phyloP scores from a whole-genome alignment of 2,329 filamentous ascomycete species.

The Ilyonectria mors-panacis region DNA sequence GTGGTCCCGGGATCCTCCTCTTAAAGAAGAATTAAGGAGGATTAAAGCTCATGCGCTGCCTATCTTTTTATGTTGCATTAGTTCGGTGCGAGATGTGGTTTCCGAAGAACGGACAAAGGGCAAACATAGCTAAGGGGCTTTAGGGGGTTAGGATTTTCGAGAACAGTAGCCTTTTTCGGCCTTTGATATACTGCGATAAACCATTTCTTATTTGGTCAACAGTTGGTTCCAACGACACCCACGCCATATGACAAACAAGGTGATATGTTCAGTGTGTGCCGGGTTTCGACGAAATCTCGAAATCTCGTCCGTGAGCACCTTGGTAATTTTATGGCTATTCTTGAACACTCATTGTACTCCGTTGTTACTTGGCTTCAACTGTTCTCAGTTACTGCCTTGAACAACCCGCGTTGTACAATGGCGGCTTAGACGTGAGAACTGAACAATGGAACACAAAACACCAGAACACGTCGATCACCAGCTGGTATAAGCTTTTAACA shows the following conservation, averaged over 20 bases:
- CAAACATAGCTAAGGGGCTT: neutral
- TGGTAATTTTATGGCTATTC: neutral
- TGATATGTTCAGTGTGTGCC: no score
- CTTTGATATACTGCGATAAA: slow-evolving; percentile 4
- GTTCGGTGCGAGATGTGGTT: neutral
- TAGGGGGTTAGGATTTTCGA: neutral
- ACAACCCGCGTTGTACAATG: neutral
- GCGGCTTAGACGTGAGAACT: neutral
- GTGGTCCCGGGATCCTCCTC: slow-evolving; percentile 3
- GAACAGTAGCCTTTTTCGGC: neutral
- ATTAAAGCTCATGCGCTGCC: slow-evolving; percentile 7
- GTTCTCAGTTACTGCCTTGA: neutral
- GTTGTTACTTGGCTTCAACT: neutral
- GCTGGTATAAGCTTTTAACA: neutral
- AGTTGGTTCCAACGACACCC: neutral
- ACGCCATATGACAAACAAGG: neutral
- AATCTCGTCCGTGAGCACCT: neutral
- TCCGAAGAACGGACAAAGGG: neutral
- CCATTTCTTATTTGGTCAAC: slow-evolving; percentile 1
- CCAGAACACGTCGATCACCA: neutral
- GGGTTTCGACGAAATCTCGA: no score
- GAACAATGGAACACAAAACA: neutral
- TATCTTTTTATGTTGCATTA: neutral
- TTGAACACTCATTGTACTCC: neutral
- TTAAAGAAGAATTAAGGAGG: slow-evolving; percentile 11